Evolutionary conservation across 352 stramenopile genomes (phyloP).

Genomic region (Pythium coloratum): DNA sequence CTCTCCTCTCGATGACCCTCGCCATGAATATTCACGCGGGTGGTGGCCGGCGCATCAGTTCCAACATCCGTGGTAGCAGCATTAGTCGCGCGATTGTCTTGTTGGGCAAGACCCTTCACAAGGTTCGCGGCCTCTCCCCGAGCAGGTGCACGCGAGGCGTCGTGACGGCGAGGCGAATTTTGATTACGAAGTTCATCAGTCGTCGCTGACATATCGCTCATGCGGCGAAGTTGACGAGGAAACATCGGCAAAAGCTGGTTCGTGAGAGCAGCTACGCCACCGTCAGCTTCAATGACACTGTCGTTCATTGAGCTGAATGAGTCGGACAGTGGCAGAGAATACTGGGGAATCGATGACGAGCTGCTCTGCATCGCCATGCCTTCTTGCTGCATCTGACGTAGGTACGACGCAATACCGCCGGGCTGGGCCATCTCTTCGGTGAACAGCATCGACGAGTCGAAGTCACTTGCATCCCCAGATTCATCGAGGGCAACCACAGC

Average conservation of each 20-base stretch:
- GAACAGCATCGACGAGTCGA: background rate
- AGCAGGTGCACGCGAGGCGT: background rate
- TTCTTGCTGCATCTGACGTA: constrained; percentile 31
- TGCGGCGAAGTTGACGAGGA: constrained; percentile 10
- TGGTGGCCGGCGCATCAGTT: background rate
- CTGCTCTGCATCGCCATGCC: constrained; percentile 1
- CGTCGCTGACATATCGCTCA: background rate
- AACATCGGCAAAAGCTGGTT: constrained; percentile 72
- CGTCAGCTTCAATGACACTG: constrained; percentile 31
- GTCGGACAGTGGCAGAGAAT: constrained; percentile 60
- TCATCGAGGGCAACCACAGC: constrained; percentile 1
- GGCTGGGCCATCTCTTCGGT: background rate
- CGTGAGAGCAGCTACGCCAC: constrained; percentile 46
- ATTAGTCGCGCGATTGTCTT: background rate
- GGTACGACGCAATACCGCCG: constrained; percentile 11
- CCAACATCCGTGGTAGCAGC: background rate
- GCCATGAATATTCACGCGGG: background rate
- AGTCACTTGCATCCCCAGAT: constrained; percentile 6
- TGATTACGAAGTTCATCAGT: background rate
- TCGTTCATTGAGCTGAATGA: constrained; percentile 63
- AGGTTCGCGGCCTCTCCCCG: constrained; percentile 11
- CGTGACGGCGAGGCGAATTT: no score
- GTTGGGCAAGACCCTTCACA: constrained; percentile 10
- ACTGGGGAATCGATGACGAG: constrained; percentile 39
- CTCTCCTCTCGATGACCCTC: background rate